Conservation (phyloP, 768 basidiomycete genomes). For the Boletus sensibilis region DNA sequence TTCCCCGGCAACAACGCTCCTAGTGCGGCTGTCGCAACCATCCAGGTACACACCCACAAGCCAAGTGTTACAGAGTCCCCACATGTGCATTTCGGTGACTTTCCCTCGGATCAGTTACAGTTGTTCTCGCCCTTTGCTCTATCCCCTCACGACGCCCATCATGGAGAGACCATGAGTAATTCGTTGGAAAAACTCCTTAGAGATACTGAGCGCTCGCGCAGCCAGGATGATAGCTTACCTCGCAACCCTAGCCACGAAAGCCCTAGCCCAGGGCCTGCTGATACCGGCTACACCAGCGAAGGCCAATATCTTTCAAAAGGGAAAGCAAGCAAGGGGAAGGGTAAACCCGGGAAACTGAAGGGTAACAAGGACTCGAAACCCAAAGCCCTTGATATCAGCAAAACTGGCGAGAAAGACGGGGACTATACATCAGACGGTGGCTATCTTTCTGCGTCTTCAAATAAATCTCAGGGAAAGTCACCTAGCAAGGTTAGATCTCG, state of each 20-base stretch:
- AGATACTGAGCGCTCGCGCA: constrained; percentile 18
- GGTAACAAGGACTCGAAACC: constrained; percentile 18
- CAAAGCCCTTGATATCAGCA: constrained; percentile 15
- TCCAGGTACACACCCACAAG: constrained; percentile 28
- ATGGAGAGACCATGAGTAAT: not conserved
- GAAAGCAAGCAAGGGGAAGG: constrained; percentile 16
- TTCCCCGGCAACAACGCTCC: constrained; percentile 20
- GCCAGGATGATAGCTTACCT: constrained; percentile 24
- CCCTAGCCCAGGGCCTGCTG: constrained; percentile 18
- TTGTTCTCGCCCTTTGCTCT: constrained; percentile 26
- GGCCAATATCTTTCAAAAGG: constrained; percentile 33
- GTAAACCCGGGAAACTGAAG: constrained; percentile 22
- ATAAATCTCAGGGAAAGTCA: constrained; percentile 32
- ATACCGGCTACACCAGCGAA: constrained; percentile 31
- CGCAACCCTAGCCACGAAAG: constrained; percentile 5
- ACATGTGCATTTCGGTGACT: constrained; percentile 32
- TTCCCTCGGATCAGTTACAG: constrained; percentile 31
- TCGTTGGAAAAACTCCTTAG: constrained; percentile 1
- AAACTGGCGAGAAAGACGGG: constrained; percentile 20
- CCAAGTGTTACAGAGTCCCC: constrained; percentile 31
- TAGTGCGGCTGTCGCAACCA: constrained; percentile 13
- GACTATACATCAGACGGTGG: constrained; percentile 32
- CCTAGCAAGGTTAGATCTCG: constrained; percentile 30
- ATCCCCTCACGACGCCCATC: constrained; percentile 8
- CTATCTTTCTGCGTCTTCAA: constrained; percentile 35